phyloP scores from a whole-genome alignment of 208 protist genomes.

The Trypanosoma boissoni region DNA sequence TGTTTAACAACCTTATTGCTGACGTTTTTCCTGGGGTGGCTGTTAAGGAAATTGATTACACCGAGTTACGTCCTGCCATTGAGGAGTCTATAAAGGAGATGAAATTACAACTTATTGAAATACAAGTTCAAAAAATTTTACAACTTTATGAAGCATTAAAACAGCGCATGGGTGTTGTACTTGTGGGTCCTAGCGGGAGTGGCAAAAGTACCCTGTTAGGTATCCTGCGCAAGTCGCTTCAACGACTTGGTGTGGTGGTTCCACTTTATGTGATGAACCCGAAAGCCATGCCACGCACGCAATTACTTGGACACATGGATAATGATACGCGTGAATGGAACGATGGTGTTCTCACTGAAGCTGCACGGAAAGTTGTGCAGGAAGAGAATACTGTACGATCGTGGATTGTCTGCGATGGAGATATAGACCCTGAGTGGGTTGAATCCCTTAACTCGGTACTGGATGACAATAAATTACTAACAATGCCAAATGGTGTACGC shows the following conservation, averaged over 20 bases:
- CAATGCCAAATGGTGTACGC: conserved; percentile 97
- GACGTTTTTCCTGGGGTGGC: conserved; percentile 95
- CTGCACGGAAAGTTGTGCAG: conserved; percentile 91
- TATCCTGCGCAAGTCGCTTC: conserved; percentile 87
- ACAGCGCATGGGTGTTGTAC: conserved; percentile 98
- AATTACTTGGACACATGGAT: conserved; percentile 98
- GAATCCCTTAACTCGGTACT: conserved; percentile 99
- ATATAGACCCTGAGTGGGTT: conserved; percentile 99
- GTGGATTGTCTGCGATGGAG: conserved; percentile 98
- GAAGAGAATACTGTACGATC: conserved; percentile 88
- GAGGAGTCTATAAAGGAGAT: conserved; percentile 87
- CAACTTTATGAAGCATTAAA: conserved; percentile 96
- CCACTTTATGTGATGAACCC: conserved; percentile 96
- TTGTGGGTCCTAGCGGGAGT: conserved; percentile 96
- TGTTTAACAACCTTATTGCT: conserved; percentile 94
- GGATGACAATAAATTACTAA: conserved; percentile 97
- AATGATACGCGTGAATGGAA: conserved; percentile 98
- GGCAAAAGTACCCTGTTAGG: conserved; percentile 96
- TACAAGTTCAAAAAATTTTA: conserved; percentile 92
- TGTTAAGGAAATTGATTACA: conserved; percentile 91
- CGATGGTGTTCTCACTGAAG: conserved; percentile 97
- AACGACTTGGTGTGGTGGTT: conserved; percentile 81
- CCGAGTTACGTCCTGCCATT: conserved; percentile 90
- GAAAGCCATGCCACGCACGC: conserved; percentile 94
- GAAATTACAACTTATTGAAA: conserved; percentile 85